A percentile compares a stretch with the other conserved stretches of the same genome.
These are phyloP conservation scores for Globisporangium mamillatum DNA, from an alignment of 352 stramenopile genomes.

Conservation along the genomic window DNA sequence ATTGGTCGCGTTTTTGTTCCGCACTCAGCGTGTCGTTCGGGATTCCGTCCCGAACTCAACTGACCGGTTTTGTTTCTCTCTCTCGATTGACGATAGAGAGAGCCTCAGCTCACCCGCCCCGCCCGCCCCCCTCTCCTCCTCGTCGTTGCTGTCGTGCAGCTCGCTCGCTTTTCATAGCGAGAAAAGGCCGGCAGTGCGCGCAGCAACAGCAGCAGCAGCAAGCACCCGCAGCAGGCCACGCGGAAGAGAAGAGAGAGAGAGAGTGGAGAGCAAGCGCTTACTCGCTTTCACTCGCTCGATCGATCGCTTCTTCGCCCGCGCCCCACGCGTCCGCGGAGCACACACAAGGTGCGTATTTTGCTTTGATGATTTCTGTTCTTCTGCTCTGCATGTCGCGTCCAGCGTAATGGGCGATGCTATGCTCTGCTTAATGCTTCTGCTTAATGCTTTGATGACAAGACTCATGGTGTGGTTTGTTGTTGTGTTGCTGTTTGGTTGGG, in stretches of 20 bases:
- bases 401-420: neutral
- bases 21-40: neutral
- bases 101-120: neutral
- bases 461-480: neutral
- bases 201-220: neutral
- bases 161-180: slow-evolving; percentile 8
- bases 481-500: neutral
- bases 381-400: neutral
- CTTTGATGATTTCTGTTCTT: neutral
- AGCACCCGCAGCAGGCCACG: neutral
- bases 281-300: neutral
- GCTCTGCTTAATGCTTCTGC: neutral
- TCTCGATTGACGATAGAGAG: slow-evolving; percentile 10
- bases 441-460: neutral
- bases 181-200: slow-evolving; percentile 14
- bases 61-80: neutral
- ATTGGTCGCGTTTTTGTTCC: neutral
- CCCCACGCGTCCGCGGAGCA: neutral
- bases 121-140: neutral
- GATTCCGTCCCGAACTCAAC: neutral
- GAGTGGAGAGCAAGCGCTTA: neutral
- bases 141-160: slow-evolving; percentile 1
- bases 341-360: neutral
- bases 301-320: too few relatives aligned
- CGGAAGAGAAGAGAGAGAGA: slow-evolving; percentile 10